A percentile compares a stretch with the other conserved stretches of the same genome.
phyloP scores from a whole-genome alignment of 208 protist genomes.

The Entamoeba dispar region DNA sequence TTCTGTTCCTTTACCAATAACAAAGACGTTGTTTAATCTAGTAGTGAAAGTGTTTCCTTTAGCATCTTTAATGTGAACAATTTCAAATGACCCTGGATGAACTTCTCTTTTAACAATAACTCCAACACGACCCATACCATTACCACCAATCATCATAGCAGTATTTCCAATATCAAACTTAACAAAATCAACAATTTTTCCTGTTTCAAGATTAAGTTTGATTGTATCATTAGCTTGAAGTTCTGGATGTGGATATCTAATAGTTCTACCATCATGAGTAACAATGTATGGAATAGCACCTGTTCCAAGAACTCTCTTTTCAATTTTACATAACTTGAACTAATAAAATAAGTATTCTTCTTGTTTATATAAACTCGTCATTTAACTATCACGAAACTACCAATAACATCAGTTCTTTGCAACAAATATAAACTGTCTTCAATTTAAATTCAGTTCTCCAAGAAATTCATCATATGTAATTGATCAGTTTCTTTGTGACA shows the following conservation, averaged over 20 bases:
- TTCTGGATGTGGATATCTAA: conserved; percentile 87
- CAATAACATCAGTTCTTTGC: not conserved
- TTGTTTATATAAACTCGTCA: not conserved
- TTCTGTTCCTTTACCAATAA: too few relatives aligned
- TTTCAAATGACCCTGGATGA: too few relatives aligned
- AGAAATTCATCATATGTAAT: not conserved
- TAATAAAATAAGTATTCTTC: not conserved
- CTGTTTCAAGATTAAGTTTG: conserved; percentile 75
- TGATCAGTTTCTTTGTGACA: not conserved
- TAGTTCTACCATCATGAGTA: conserved; percentile 93
- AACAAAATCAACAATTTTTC: conserved; percentile 62
- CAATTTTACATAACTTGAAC: conserved; percentile 81
- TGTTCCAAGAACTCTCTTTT: conserved; percentile 54
- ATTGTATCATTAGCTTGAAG: conserved; percentile 81
- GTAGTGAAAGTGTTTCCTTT: too few relatives aligned
- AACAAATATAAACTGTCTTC: not conserved
- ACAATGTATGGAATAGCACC: conserved; percentile 74
- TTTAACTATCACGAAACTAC: not conserved
- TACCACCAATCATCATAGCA: conserved; percentile 78
- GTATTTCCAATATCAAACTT: conserved; percentile 66
- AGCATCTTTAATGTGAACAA: too few relatives aligned
- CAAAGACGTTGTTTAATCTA: too few relatives aligned
- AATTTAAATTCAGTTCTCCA: not conserved
- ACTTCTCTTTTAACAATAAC: too few relatives aligned
- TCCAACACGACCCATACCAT: too few relatives aligned